Percentiles rank a stretch among this genome's conserved stretches.
Conservation (phyloP, 352 stramenopile species). For the Phytophthora citricola region DNA sequence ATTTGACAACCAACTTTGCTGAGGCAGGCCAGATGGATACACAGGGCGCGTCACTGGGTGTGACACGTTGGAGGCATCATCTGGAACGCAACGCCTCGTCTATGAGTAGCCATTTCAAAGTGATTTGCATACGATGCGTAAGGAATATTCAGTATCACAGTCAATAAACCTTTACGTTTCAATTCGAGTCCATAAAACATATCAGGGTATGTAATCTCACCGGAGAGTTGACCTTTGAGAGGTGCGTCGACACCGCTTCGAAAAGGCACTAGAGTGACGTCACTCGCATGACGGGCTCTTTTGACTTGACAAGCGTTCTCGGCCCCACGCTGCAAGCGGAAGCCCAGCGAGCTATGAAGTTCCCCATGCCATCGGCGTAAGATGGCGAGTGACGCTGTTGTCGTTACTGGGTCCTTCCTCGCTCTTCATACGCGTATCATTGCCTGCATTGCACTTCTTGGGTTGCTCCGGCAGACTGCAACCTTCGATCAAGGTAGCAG, state of each 20-base stretch:
- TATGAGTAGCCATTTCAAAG: slow-evolving; percentile 4
- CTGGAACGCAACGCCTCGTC: slow-evolving; percentile 11
- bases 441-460: slow-evolving; percentile 1
- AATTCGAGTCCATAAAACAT: too few species aligned
- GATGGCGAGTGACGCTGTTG: neutral
- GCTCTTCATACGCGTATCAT: neutral
- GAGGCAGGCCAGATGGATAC: slow-evolving; percentile 20
- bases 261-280: slow-evolving; percentile 21
- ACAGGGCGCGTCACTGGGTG: slow-evolving; percentile 12
- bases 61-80: slow-evolving; percentile 14
- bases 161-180: too few species aligned
- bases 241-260: slow-evolving; percentile 8
- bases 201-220: too few species aligned
- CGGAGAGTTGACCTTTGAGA: too few species aligned
- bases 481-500: neutral
- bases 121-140: neutral
- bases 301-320: slow-evolving; percentile 12
- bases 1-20: neutral
- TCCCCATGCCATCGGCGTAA: neutral
- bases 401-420: neutral
- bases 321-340: neutral
- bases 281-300: slow-evolving; percentile 8
- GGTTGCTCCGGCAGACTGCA: neutral
- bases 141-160: too few species aligned
- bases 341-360: neutral